phyloP scores from a whole-genome alignment of 106 monocot genomes.

The Phalaenopsis aphrodite region DNA sequence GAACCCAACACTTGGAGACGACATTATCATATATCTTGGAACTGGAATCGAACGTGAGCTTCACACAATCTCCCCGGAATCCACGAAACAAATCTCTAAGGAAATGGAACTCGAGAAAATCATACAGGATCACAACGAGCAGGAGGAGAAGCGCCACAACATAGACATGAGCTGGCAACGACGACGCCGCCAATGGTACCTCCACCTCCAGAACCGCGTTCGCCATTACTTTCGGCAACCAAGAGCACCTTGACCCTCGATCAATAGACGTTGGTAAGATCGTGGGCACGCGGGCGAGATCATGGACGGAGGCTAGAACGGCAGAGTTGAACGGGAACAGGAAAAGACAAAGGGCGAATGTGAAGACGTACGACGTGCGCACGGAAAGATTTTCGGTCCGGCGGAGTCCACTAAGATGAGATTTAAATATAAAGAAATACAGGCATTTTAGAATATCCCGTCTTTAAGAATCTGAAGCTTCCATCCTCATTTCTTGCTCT shows the following conservation, averaged over 20 bases:
- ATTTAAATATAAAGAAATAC: no score
- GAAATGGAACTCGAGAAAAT: slow-evolving; percentile 77
- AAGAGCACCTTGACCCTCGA: neutral
- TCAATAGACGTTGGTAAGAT: neutral
- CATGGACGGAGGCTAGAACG: no score
- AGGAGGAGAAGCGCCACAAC: slow-evolving; percentile 25
- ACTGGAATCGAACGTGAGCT: slow-evolving; percentile 50
- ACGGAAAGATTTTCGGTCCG: no score
- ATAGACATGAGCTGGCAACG: slow-evolving; percentile 34
- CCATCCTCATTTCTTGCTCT: no score
- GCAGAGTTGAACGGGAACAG: no score
- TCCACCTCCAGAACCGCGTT: neutral
- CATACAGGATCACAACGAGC: slow-evolving; percentile 41
- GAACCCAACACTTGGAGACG: slow-evolving; percentile 59
- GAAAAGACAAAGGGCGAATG: no score
- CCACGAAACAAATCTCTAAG: slow-evolving; percentile 52
- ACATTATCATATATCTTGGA: slow-evolving; percentile 68
- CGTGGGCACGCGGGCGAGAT: neutral
- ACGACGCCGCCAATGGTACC: slow-evolving; percentile 15
- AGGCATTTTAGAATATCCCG: no score
- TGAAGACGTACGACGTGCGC: no score
- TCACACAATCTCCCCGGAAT: slow-evolving; percentile 49
- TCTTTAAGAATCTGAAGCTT: no score
- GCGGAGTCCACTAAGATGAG: no score
- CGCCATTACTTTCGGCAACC: slow-evolving; percentile 11